Conservation (phyloP, 331 rosid genomes). For the Malus hybrid region DNA sequence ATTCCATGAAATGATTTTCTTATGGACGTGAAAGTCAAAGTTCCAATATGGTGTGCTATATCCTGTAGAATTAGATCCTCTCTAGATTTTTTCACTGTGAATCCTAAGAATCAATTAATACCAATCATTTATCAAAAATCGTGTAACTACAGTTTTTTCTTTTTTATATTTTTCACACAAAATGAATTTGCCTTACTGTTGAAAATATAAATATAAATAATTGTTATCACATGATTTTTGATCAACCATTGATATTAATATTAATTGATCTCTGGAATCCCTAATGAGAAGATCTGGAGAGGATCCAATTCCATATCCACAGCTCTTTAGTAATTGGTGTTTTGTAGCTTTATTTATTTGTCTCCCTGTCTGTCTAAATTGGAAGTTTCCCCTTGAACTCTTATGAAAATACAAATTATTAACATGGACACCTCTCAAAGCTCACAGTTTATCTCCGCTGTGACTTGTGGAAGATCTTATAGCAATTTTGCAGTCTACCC, state of each 20-base stretch:
- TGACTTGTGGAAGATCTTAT: background rate
- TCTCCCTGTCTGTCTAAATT: background rate
- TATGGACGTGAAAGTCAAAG: background rate
- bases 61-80: too few species aligned
- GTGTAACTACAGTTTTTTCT: too few species aligned
- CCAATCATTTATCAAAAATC: too few species aligned
- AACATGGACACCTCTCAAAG: background rate
- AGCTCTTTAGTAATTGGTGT: background rate
- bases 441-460: background rate
- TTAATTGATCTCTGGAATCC: too few species aligned
- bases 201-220: too few species aligned
- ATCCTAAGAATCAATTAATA: too few species aligned
- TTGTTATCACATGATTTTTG: accelerated
- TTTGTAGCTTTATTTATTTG: background rate
- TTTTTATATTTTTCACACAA: too few species aligned
- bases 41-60: background rate
- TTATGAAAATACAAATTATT: background rate
- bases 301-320: background rate
- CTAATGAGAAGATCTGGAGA: too few species aligned
- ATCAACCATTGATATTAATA: too few species aligned
- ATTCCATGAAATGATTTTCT: background rate
- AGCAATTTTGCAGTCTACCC: background rate
- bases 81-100: too few species aligned
- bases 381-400: slow-evolving; percentile 8
- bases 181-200: too few species aligned